Evolutionary conservation across 225 moss, liverwort and hornwort genomes (phyloP).

Genomic region (Neckera pumila): DNA sequence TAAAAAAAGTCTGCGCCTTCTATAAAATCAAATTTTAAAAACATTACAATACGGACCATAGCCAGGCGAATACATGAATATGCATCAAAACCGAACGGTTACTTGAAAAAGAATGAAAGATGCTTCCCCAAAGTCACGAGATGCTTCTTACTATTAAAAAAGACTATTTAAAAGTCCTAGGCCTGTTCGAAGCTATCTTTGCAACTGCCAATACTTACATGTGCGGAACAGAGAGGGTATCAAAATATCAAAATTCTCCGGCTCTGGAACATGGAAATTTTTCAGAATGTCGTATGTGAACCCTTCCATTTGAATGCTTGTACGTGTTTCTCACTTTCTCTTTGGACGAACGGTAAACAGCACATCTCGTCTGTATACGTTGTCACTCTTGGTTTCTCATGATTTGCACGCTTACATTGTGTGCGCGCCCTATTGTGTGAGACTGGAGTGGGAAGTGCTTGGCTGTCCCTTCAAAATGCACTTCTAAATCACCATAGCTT

Average conservation of each 20-base stretch:
- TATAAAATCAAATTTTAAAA: neutral
- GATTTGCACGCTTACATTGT: neutral
- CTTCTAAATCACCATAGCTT: neutral
- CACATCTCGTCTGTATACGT: neutral
- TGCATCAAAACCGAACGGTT: neutral
- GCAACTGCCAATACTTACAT: neutral
- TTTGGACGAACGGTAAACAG: neutral
- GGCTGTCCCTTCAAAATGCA: neutral
- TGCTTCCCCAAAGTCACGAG: neutral
- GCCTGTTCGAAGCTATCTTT: neutral
- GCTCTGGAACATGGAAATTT: neutral
- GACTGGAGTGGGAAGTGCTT: neutral
- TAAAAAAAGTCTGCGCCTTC: neutral
- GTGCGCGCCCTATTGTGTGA: neutral
- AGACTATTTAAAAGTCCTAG: too few relatives aligned
- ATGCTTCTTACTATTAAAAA: neutral
- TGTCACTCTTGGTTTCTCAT: neutral
- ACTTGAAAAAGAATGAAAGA: neutral
- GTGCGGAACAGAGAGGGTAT: neutral
- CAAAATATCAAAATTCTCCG: neutral
- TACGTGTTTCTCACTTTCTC: too few relatives aligned
- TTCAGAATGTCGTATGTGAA: neutral
- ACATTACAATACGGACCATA: neutral
- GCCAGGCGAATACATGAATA: neutral
- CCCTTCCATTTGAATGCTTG: neutral